Conservation (phyloP, 805 yeast genomes). For the Lachancea sp. region DNA sequence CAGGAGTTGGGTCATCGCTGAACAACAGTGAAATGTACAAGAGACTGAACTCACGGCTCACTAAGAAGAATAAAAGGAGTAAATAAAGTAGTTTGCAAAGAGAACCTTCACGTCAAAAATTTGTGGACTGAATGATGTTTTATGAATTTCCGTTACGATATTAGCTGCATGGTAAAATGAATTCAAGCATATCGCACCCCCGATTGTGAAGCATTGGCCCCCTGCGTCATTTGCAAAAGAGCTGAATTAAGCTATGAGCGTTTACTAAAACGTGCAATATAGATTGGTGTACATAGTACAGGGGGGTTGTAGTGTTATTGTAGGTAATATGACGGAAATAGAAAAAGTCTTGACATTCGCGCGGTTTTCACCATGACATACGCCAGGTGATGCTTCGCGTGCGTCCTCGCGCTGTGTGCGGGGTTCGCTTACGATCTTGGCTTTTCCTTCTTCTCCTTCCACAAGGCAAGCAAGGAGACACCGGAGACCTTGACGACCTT, state of each 20-base stretch:
- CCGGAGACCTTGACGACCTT: constrained; percentile 99
- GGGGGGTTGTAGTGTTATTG: constrained; percentile 1
- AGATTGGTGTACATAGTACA: constrained; percentile 7
- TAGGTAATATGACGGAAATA: constrained; percentile 2
- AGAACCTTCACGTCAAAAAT: too few species aligned
- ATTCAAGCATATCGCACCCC: background rate
- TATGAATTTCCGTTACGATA: too few species aligned
- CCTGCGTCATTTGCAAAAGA: background rate
- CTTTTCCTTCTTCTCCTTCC: constrained; percentile 99
- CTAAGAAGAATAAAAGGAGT: constrained; percentile 21
- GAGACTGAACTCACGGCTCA: constrained; percentile 50
- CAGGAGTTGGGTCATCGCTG: constrained; percentile 47
- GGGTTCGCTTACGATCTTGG: constrained; percentile 79
- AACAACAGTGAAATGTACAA: constrained; percentile 74
- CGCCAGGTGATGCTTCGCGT: background rate
- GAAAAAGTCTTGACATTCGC: background rate
- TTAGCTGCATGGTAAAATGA: too few species aligned
- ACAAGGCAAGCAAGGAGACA: constrained; percentile 98
- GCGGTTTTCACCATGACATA: background rate
- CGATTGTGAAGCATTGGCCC: background rate
- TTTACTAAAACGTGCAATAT: constrained; percentile 9
- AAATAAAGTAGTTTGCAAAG: background rate
- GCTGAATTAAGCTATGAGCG: background rate
- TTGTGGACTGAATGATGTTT: too few species aligned
- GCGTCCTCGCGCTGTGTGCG: background rate